Evolutionary conservation across 257 asterid species (phyloP).

Genomic region (Petunia axillaris): DNA sequence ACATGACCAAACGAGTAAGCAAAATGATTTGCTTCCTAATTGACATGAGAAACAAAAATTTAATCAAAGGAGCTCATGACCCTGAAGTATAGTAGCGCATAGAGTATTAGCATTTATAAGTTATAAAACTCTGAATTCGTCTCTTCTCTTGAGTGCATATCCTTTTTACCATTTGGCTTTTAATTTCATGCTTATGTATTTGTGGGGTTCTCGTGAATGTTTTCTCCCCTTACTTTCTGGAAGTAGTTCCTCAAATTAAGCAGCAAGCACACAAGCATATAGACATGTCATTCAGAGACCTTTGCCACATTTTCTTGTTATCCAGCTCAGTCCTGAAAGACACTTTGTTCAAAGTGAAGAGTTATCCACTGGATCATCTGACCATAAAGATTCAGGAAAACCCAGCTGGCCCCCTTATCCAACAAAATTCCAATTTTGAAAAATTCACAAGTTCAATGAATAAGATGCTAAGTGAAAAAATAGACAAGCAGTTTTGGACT

Average conservation of each 20-base stretch:
- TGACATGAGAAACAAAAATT: too few relatives aligned
- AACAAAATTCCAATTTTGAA: neutral
- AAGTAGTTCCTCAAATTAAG: neutral
- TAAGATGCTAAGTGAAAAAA: neutral
- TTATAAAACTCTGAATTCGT: neutral
- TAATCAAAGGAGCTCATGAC: too few relatives aligned
- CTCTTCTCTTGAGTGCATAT: neutral
- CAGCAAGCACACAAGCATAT: neutral
- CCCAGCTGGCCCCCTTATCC: constrained; percentile 19
- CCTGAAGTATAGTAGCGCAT: too few relatives aligned
- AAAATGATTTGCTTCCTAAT: too few relatives aligned
- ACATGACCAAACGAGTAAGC: too few relatives aligned
- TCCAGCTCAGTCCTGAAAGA: neutral
- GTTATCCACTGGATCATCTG: constrained; percentile 2
- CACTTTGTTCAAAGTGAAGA: neutral
- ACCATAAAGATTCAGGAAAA: neutral
- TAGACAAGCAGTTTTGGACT: neutral
- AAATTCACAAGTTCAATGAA: neutral
- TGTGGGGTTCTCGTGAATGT: neutral
- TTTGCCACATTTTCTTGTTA: neutral
- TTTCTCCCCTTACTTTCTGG: neutral
- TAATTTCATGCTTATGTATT: neutral
- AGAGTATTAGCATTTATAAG: too few relatives aligned
- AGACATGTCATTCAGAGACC: constrained; percentile 1
- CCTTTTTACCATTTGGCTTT: neutral